Evolutionary conservation across 225 moss, liverwort and hornwort genomes (phyloP).

Genomic region (Sphagnum contortum): DNA sequence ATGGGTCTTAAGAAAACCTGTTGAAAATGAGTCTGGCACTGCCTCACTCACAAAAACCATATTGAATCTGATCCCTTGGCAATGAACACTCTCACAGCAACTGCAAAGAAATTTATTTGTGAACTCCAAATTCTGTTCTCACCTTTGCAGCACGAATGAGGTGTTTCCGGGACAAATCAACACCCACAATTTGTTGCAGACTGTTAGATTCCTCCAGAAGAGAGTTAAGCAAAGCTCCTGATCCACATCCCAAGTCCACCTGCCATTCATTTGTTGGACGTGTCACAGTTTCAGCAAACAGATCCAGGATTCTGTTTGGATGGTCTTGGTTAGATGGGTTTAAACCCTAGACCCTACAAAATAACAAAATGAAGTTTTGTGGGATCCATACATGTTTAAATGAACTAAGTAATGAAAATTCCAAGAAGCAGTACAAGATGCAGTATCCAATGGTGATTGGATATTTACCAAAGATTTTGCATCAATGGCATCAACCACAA

Average conservation of each 20-base stretch:
- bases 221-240: conserved; percentile 82
- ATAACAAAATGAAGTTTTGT: too few relatives aligned
- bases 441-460: too few relatives aligned
- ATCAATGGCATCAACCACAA: conserved; percentile 59
- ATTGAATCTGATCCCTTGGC: too few relatives aligned
- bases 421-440: too few relatives aligned
- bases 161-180: conserved; percentile 81
- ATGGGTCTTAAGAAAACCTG: too few relatives aligned
- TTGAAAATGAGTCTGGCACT: too few relatives aligned
- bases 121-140: not conserved
- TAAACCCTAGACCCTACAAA: too few relatives aligned
- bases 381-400: too few relatives aligned
- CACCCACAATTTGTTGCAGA: conserved; percentile 67
- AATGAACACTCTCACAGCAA: too few relatives aligned
- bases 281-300: not conserved
- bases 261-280: conserved; percentile 8
- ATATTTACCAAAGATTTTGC: conserved; percentile 74
- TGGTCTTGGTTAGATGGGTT: too few relatives aligned
- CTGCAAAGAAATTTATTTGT: not conserved
- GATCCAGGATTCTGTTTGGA: too few relatives aligned
- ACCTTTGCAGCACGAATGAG: conserved; percentile 97
- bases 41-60: too few relatives aligned
- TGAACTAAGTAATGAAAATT: not conserved
- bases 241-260: conserved; percentile 98
- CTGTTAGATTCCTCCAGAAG: conserved; percentile 62